These are phyloP conservation scores for Talaromyces sp. DNA, from an alignment of 2,329 filamentous ascomycete genomes.

Conservation along the genomic window DNA sequence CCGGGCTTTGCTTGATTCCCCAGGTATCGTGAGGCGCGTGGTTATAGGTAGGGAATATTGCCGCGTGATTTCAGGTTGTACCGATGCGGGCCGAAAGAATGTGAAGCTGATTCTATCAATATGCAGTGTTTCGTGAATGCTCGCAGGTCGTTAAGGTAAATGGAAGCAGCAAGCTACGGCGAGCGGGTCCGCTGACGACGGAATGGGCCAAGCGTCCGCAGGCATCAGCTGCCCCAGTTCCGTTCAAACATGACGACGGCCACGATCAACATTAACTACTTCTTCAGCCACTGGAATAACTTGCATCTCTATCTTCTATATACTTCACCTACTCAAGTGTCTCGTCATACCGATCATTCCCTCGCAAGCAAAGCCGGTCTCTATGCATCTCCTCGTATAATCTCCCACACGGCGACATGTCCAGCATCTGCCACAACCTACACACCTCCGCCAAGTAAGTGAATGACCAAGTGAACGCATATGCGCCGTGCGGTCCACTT, in stretches of 20 bases:
- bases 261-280: background rate
- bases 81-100: background rate
- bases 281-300: background rate
- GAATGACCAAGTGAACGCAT: constrained; percentile 7
- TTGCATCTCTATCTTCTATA: constrained; percentile 5
- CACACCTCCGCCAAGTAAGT: constrained; percentile 16
- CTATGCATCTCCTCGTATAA: background rate
- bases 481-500: constrained; percentile 34
- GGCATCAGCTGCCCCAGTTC: constrained; percentile 11
- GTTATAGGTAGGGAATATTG: background rate
- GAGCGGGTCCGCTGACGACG: constrained; percentile 19
- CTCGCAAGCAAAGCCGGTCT: background rate
- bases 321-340: background rate
- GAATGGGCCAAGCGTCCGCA: constrained; percentile 14
- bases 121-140: background rate
- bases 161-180: constrained; percentile 14
- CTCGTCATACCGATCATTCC: background rate
- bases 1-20: background rate
- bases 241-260: background rate
- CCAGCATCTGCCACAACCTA: constrained; percentile 10
- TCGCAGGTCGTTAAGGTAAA: background rate
- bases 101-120: background rate
- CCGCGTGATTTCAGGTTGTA: background rate
- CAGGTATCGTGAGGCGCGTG: background rate
- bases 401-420: constrained; percentile 15